phyloP scores from a whole-genome alignment of 1,284 basidiomycete species.

The Xerocomus nothofagi region DNA sequence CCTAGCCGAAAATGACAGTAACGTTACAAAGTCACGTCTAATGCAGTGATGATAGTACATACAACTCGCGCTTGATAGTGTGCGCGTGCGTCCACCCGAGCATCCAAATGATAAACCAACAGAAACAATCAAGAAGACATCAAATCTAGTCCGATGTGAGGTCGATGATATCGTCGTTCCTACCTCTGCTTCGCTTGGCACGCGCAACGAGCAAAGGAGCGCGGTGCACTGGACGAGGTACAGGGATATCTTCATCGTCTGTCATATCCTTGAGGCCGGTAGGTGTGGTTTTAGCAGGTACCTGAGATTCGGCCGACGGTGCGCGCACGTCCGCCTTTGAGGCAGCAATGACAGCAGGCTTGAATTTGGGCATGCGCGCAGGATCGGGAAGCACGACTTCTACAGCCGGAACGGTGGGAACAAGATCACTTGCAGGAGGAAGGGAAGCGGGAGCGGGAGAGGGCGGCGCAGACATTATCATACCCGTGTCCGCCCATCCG shows the following conservation, averaged over 20 bases:
- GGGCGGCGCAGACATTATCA: conserved; percentile 31
- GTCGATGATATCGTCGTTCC: conserved; percentile 38
- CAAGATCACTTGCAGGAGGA: background rate
- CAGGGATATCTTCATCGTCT: background rate
- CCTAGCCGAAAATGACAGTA: too few species aligned
- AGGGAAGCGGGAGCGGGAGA: conserved; percentile 1
- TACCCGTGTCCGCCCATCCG: conserved; percentile 22
- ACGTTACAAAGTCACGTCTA: background rate
- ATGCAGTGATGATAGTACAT: background rate
- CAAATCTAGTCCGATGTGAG: conserved; percentile 35
- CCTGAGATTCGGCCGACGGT: background rate
- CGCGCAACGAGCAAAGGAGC: conserved; percentile 32
- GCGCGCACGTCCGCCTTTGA: background rate
- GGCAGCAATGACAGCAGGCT: conserved; percentile 5
- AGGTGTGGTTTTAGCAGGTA: background rate
- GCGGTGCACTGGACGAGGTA: background rate
- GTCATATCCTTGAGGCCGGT: background rate
- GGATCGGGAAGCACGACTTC: background rate
- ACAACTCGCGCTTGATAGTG: background rate
- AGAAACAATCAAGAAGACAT: background rate
- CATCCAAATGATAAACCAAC: conserved; percentile 1
- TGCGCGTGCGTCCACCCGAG: background rate
- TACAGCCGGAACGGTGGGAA: background rate
- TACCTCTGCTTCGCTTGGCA: conserved; percentile 10
- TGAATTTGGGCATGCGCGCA: conserved; percentile 23